Base-by-base conservation (phyloP, 148 eudicot species). In the Spergularia bocconei region DNA sequence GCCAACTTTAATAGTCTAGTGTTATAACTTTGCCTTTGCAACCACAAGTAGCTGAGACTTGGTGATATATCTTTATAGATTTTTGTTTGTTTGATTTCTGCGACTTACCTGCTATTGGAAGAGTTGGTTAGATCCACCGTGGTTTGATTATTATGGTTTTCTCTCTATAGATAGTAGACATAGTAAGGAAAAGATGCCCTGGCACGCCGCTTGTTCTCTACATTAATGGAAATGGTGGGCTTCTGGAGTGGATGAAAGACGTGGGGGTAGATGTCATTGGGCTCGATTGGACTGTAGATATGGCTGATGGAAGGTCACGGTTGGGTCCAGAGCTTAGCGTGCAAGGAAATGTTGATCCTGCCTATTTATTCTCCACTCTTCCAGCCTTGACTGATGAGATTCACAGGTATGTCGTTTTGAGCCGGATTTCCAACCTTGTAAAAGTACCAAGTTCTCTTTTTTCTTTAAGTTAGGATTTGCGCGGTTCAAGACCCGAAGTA, bases 311-410 rank as follows among this genome's bases (percentile, higher is more conserved):
- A 72, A 92, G 97, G 82, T 84, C 80, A 74, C 89, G 94, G 19
- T 81, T 95, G 77, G 99, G 99, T 66, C 82, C 66, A 59, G 89
- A 84, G 68, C 81, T 90, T 61, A 79, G 96, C 57, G 84, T 95
- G 73, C 98, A 95, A 78, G 98, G 98, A 21, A 95, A 95, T 75
- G 98, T 95, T 60, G 98, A 95, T 69, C 97, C 97, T 33, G 92
- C 97, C 67, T 88, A 59, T 72, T 81, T 95, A 69, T 95, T 92
- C 77, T 90, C 92, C 63, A 85, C 98, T 77, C 97, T 90, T 80
- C 87, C 93, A 16, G 90, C 96, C 62, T 79, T 95, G 84, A 88
- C 90, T 3, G 84, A 85, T 81, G 97, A 92, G 87, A 95, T 95
- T 56, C 80, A 89, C 73, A 95, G 99, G 99, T 92, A 76, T 80